Evolutionary conservation across 176 grass and related monocot genomes (phyloP), one percentile per base, ranked within the genome.

Genomic region (Eragrostis curvula): DNA sequence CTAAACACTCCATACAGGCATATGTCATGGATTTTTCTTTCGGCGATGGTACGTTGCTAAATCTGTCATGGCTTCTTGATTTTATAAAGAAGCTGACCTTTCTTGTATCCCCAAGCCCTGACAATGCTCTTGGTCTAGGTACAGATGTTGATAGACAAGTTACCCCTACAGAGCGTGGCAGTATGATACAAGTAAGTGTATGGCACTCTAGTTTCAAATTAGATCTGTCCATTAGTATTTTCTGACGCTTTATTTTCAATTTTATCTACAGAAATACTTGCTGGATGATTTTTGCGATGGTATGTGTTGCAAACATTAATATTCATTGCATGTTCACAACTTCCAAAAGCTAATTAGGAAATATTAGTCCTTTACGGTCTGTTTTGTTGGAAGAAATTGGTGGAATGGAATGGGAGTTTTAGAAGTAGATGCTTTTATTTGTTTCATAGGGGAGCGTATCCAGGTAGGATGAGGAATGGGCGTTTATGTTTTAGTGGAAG

Each of bases 21-120:
- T 79, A 71, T 79, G 66, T 43, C 46, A 71, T 78, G 56, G 30
- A 85, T 68, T 48, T 70, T 66, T 66, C 52, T 72, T 79, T 71
- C 61, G n/a, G 59, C 58, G 43, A 12, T 85, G 83, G 83, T 85
- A 72, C 52, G 69, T 48, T 52, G 9, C 46, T n/a, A 11, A 41
- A 36, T 42, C 15, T 64, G 16, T 64, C n/a, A 71, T 63, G 58
- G 23, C 8, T 85, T 71, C 32, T 6, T 85, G 10, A 29, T 43
- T 79, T 79, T 8, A 28, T 78, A 47, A n/a, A 21, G 71, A 47
- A 29, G 23, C 8, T 50, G 2, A 6, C 63, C 8, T 72, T 58
- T 59, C 7, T 60, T 18, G 3, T 9, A 30, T 9, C 23, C 24
- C 41, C 36, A 41, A 77, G 16, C 16, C 21, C 41, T 72, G 57